Conservation (phyloP, 352 stramenopile species). For the Pythium diclinum region DNA sequence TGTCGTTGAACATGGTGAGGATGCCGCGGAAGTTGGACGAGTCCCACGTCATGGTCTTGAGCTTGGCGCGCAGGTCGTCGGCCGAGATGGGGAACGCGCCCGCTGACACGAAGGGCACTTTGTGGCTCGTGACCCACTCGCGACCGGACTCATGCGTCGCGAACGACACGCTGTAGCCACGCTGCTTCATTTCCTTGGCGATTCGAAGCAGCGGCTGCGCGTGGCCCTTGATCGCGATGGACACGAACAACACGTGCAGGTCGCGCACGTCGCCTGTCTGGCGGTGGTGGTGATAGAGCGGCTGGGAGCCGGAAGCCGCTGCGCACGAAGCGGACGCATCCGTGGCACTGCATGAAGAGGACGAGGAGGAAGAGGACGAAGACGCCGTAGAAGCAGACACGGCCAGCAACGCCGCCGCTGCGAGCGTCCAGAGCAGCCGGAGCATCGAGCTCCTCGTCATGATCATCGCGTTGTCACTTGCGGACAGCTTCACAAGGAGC, state of each 20-base stretch:
- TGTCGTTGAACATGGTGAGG: slow-evolving; percentile 87
- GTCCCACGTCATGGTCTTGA: slow-evolving; percentile 79
- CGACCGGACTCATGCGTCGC: slow-evolving; percentile 79
- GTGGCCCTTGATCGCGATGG: slow-evolving; percentile 80
- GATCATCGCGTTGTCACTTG: neutral
- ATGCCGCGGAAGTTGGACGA: slow-evolving; percentile 83
- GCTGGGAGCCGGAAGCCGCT: neutral
- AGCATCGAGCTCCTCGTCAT: neutral
- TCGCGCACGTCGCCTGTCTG: slow-evolving; percentile 11
- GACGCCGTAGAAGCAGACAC: neutral
- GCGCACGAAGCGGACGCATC: neutral
- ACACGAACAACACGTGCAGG: slow-evolving; percentile 72
- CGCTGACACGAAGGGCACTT: slow-evolving; percentile 66
- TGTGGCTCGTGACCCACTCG: slow-evolving; percentile 61
- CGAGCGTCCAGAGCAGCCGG: neutral
- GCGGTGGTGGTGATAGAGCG: neutral
- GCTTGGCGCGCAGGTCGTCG: slow-evolving; percentile 62
- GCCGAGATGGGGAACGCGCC: slow-evolving; percentile 71
- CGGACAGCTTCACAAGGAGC: neutral
- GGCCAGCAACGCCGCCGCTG: neutral
- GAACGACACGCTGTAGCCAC: slow-evolving; percentile 77
- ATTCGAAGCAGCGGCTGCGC: slow-evolving; percentile 73
- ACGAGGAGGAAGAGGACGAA: neutral
- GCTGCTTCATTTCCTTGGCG: slow-evolving; percentile 65
- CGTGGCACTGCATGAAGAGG: neutral